Evolutionary conservation across 2,329 filamentous ascomycete genomes (phyloP).

Genomic region (Mycosphaerella arachidis): DNA sequence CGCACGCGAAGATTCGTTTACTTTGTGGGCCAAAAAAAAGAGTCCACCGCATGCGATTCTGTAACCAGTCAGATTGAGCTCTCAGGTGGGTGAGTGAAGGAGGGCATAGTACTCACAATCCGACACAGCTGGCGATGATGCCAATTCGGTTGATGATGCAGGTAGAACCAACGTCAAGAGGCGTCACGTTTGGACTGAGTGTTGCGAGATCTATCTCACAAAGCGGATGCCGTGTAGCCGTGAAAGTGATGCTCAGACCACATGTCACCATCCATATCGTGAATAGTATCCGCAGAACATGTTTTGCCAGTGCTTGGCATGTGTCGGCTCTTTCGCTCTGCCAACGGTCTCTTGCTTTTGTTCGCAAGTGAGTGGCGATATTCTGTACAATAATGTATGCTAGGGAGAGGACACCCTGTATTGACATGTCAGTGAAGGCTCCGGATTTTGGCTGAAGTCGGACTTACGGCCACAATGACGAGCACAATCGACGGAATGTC

Average conservation of each 20-base stretch:
- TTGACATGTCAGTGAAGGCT: slow-evolving; percentile 2
- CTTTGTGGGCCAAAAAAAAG: slow-evolving; percentile 26
- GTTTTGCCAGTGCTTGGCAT: slow-evolving; percentile 16
- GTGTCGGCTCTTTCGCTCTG: slow-evolving; percentile 16
- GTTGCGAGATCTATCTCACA: slow-evolving; percentile 9
- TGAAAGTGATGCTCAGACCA: slow-evolving; percentile 25
- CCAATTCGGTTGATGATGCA: slow-evolving; percentile 27
- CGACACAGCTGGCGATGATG: slow-evolving; percentile 22
- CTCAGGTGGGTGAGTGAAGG: background rate
- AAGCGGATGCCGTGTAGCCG: slow-evolving; percentile 18
- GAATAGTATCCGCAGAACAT: slow-evolving; percentile 17
- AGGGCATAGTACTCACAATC: slow-evolving; percentile 19
- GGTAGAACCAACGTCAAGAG: slow-evolving; percentile 18
- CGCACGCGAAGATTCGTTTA: slow-evolving; percentile 21
- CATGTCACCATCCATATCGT: slow-evolving; percentile 25
- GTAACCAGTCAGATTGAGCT: slow-evolving; percentile 2
- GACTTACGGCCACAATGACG: slow-evolving; percentile 18
- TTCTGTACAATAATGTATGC: slow-evolving; percentile 20
- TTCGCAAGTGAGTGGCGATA: slow-evolving; percentile 14
- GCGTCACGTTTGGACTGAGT: background rate
- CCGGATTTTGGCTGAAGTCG: background rate
- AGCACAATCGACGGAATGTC: slow-evolving; percentile 23
- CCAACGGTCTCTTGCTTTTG: slow-evolving; percentile 9
- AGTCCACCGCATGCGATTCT: slow-evolving; percentile 21
- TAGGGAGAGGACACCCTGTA: slow-evolving; percentile 18